Percentiles rank a stretch among this genome's conserved stretches.
phyloP scores from a whole-genome alignment of 768 basidiomycete genomes.

The Gautieria morchelliformis region DNA sequence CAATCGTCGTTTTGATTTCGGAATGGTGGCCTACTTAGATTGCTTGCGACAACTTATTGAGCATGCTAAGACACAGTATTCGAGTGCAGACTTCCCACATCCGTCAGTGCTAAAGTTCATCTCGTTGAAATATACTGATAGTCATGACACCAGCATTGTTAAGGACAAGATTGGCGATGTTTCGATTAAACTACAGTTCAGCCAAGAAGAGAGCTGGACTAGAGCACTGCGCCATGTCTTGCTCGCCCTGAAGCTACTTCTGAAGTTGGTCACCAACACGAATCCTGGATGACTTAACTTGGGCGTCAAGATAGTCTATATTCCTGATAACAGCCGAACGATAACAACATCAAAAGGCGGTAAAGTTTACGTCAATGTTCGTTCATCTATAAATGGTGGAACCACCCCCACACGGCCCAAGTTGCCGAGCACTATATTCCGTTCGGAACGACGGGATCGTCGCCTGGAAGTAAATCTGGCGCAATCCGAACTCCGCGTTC shows the following conservation, averaged over 20 bases:
- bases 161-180: constrained; percentile 97
- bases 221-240: constrained; percentile 86
- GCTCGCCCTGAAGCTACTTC: constrained; percentile 76
- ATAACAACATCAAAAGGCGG: neutral
- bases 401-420: too few relatives aligned
- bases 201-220: constrained; percentile 94
- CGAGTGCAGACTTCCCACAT: constrained; percentile 70
- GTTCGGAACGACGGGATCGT: constrained; percentile 38
- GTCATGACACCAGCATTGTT: constrained; percentile 46
- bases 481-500: constrained; percentile 58
- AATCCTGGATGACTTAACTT: neutral
- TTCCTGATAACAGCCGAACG: neutral
- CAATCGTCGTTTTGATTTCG: constrained; percentile 91
- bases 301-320: neutral
- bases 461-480: constrained; percentile 51
- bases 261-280: constrained; percentile 73
- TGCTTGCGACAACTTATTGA: constrained; percentile 90
- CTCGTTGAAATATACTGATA: constrained; percentile 1
- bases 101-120: constrained; percentile 46
- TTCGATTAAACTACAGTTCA: constrained; percentile 89
- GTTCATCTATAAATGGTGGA: neutral
- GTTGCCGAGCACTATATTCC: neutral
- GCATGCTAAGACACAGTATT: constrained; percentile 65
- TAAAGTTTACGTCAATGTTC: neutral
- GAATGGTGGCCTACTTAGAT: constrained; percentile 93